Evolutionary conservation across 1,284 basidiomycete genomes (phyloP).

Genomic region (Sporisorium reilianum): DNA sequence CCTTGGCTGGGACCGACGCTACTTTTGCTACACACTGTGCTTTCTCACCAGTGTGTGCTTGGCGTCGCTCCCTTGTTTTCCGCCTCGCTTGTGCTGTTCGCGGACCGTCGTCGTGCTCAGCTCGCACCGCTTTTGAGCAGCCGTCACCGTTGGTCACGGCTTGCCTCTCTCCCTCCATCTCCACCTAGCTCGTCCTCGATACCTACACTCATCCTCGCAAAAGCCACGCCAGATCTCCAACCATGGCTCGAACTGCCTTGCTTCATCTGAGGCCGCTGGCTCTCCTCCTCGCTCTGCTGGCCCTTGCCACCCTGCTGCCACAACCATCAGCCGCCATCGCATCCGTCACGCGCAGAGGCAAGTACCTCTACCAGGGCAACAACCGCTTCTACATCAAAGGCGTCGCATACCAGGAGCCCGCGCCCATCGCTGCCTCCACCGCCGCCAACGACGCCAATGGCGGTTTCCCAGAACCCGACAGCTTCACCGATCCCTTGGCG

Average conservation of each 20-base stretch:
- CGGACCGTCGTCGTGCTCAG: not conserved
- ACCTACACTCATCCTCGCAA: not conserved
- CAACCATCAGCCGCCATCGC: slow-evolving; percentile 26
- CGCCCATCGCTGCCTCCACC: slow-evolving; percentile 72
- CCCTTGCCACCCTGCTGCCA: slow-evolving; percentile 9
- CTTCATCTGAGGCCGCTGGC: slow-evolving; percentile 13
- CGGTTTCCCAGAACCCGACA: slow-evolving; percentile 78
- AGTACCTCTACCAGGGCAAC: slow-evolving; percentile 81
- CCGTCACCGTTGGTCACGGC: not conserved
- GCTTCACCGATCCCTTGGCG: slow-evolving; percentile 79
- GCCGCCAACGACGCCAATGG: slow-evolving; percentile 72
- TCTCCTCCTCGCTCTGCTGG: slow-evolving; percentile 18
- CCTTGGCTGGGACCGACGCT: not conserved
- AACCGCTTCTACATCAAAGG: slow-evolving; percentile 90
- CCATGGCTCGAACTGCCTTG: slow-evolving; percentile 14
- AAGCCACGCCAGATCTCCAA: not conserved
- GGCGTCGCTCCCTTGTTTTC: not conserved
- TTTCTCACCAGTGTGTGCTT: too few species aligned
- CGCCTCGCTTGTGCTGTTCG: not conserved
- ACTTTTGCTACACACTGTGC: not conserved
- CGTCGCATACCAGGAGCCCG: slow-evolving; percentile 88
- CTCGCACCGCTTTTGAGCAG: not conserved
- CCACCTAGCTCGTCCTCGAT: not conserved
- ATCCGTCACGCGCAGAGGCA: slow-evolving; percentile 73
- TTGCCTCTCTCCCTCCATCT: not conserved